Conservation (phyloP, 2,329 filamentous ascomycete species). For the Colletotrichum sp. region DNA sequence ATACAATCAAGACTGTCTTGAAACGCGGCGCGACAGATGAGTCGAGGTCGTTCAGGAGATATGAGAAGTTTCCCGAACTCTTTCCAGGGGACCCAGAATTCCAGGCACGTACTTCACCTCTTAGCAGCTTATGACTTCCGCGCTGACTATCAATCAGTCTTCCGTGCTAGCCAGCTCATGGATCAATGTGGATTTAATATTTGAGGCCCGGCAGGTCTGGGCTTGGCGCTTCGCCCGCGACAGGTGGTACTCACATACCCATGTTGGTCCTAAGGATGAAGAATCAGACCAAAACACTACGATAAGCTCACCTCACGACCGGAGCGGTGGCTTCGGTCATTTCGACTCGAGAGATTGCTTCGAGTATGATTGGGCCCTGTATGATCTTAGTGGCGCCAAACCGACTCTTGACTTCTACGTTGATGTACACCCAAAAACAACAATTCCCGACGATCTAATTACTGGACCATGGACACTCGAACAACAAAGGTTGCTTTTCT, state of each 20-base stretch:
- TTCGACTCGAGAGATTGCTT: conserved; percentile 40
- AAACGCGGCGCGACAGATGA: neutral
- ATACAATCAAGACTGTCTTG: neutral
- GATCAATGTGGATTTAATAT: conserved; percentile 49
- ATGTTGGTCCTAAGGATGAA: neutral
- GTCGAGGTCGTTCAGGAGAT: neutral
- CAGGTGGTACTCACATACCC: conserved; percentile 36
- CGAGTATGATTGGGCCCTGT: conserved; percentile 36
- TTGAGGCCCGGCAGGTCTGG: conserved; percentile 55
- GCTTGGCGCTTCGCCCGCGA: conserved; percentile 40
- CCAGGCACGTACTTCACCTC: conserved; percentile 39
- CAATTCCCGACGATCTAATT: conserved; percentile 45
- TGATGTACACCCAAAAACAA: conserved; percentile 43
- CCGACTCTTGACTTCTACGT: conserved; percentile 19
- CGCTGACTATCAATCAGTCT: conserved; percentile 35
- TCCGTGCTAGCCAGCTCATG: conserved; percentile 48
- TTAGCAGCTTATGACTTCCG: too few species aligned
- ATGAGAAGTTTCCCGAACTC: conserved; percentile 7
- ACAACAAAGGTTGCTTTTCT: conserved; percentile 46
- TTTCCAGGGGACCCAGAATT: conserved; percentile 44
- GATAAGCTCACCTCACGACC: conserved; percentile 20
- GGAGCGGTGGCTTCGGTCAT: conserved; percentile 27
- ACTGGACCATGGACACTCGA: conserved; percentile 47
- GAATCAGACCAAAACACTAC: conserved; percentile 19
- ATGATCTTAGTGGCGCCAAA: conserved; percentile 8